Evolutionary conservation across 2,329 filamentous ascomycete species (phyloP).

Genomic region (Cadophora luteo-olivacea): DNA sequence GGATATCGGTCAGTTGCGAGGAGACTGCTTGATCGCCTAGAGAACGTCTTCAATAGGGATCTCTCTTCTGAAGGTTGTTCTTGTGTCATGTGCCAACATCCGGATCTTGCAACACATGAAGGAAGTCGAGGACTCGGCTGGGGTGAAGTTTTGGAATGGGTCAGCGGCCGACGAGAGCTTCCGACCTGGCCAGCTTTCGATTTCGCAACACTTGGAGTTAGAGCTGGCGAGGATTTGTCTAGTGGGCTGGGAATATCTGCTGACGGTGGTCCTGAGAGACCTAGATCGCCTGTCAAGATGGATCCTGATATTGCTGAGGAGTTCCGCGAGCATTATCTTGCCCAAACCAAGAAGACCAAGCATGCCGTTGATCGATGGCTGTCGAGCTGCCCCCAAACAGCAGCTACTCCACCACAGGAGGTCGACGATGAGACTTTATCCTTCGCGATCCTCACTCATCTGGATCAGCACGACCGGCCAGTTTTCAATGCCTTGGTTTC

Average conservation of each 20-base stretch:
- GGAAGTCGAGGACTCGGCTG: conserved; percentile 79
- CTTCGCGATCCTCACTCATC: conserved; percentile 90
- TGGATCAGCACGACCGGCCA: conserved; percentile 76
- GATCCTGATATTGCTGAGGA: conserved; percentile 95
- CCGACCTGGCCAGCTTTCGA: conserved; percentile 90
- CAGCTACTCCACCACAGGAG: conserved; percentile 80
- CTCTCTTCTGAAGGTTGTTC: conserved; percentile 85
- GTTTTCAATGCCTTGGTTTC: conserved; percentile 82
- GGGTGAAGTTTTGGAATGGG: conserved; percentile 94
- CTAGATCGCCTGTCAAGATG: conserved; percentile 72
- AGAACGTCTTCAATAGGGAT: conserved; percentile 93
- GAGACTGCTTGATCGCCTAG: conserved; percentile 84
- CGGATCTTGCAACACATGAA: conserved; percentile 51
- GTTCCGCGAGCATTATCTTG: conserved; percentile 89
- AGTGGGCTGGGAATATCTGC: conserved; percentile 60
- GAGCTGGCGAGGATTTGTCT: conserved; percentile 62
- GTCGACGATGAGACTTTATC: conserved; percentile 93
- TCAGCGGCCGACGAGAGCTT: conserved; percentile 85
- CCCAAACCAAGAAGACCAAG: conserved; percentile 91
- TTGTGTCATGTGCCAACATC: conserved; percentile 79
- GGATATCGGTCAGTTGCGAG: conserved; percentile 95
- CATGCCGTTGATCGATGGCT: conserved; percentile 93
- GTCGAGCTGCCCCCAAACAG: conserved; percentile 73
- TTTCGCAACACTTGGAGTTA: conserved; percentile 66
- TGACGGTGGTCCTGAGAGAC: conserved; percentile 64